Evolutionary conservation across 345 rosid genomes (phyloP), one percentile per base, ranked within the genome.

Genomic region (Salix purpurea): DNA sequence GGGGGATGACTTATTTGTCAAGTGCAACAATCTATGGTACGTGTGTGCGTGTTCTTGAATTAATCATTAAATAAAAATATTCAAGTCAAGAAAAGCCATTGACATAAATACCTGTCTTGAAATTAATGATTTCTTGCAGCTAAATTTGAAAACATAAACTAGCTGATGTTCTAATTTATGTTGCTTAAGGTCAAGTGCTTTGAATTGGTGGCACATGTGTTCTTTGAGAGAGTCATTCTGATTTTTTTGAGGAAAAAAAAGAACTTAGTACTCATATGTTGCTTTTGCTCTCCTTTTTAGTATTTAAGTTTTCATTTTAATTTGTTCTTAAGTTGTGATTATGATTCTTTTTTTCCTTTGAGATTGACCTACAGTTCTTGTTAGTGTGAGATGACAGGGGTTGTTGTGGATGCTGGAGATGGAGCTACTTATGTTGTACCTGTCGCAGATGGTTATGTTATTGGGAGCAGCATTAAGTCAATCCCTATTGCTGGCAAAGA

Each of bases 351-450:
- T 54, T 72, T 70, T 36, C 76, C 76, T 65, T 81, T 76, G 80
- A 71, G 77, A 83, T 83, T 91, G 88, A 90, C 87, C 77, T 60
- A 74, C 62, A 69, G 36, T 84, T 88, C 67, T 83, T 65, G 72
- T 78, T 84, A 95, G 99, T 93, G 99, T 87, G 99, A 95, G 94
- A 93, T 95, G 99, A 95, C 98, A 91, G 99, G 98, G 78, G 98
- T 96, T 75, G 96, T 96, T 42, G 96, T 93, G 50, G 99, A 96
- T 88, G 89, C 93, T 84, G 98, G 99, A 79, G 99, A 96, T 81
- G 99, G 99, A 66, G 93, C 99, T 26, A 90, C 96, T 69, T 93
- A 87, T 82, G 86, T 96, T 70, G 99, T 96, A 70, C 99, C 98
- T 21, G 98, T 96, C 79, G 99, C 99, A 73, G 99, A 96, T 72